phyloP scores from a whole-genome alignment of 2,329 filamentous ascomycete species.

The Kalaharituber pfeilii region DNA sequence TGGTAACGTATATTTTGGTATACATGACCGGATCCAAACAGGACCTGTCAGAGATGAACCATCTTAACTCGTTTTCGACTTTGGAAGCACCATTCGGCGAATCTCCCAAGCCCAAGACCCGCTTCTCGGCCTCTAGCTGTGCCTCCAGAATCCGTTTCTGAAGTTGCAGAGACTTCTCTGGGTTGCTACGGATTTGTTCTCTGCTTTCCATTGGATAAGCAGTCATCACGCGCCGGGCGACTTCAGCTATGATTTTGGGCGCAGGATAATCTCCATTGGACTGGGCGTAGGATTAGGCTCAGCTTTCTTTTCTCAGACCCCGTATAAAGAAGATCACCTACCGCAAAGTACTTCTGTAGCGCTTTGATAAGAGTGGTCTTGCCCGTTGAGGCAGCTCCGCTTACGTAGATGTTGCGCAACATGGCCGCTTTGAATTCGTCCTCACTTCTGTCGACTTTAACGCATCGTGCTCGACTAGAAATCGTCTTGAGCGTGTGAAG shows the following conservation, averaged over 20 bases:
- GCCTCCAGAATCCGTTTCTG: constrained; percentile 28
- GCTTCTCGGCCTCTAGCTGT: constrained; percentile 26
- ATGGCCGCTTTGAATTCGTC: no score
- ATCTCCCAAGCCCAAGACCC: not conserved
- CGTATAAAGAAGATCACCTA: no score
- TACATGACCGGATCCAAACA: constrained; percentile 31
- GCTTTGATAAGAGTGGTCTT: constrained; percentile 31
- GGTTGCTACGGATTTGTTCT: constrained; percentile 25
- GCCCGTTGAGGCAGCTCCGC: constrained; percentile 32
- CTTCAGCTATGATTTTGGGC: constrained; percentile 26
- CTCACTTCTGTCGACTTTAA: no score
- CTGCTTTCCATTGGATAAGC: constrained; percentile 25
- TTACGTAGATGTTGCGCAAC: constrained; percentile 29
- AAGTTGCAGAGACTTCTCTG: constrained; percentile 24
- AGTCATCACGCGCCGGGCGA: constrained; percentile 27
- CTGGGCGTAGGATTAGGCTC: not conserved
- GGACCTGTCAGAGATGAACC: constrained; percentile 32
- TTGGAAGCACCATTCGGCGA: constrained; percentile 4
- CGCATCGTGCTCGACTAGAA: no score
- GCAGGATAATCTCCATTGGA: constrained; percentile 8
- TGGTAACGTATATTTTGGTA: constrained; percentile 15
- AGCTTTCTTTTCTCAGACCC: no score
- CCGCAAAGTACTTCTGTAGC: constrained; percentile 19
- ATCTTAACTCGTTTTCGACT: no score
- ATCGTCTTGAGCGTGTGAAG: no score